Percentiles rank a stretch among this genome's conserved stretches.
Evolutionary conservation across 2,329 filamentous ascomycete species (phyloP).

Genomic region (Fusarium multiceps): DNA sequence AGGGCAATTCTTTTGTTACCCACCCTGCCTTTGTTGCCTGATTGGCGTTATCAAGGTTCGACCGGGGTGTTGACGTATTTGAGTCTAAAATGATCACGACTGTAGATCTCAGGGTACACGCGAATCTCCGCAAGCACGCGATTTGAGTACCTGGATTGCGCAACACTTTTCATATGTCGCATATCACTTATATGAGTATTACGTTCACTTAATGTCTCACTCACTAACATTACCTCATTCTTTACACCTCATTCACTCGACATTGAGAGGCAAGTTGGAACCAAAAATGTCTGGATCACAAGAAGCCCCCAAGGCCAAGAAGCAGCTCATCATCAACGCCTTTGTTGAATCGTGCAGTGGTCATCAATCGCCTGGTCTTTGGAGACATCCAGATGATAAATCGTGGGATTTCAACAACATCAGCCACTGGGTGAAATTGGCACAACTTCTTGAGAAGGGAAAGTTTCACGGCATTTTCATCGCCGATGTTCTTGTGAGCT

Average conservation of each 20-base stretch:
- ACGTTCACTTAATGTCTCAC: neutral
- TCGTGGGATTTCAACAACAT: slow-evolving; percentile 71
- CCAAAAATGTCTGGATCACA: neutral
- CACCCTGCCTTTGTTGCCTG: neutral
- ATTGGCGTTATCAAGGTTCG: neutral
- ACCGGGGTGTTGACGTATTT: too few relatives aligned
- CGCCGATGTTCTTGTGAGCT: slow-evolving; percentile 66
- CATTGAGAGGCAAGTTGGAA: neutral
- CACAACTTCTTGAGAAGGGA: slow-evolving; percentile 68
- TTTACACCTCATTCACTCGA: neutral
- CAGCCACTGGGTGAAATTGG: slow-evolving; percentile 70
- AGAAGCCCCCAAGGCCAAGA: neutral
- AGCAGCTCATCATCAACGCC: neutral
- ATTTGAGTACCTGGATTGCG: neutral
- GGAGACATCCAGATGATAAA: slow-evolving; percentile 73
- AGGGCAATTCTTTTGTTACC: too few relatives aligned
- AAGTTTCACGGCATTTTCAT: slow-evolving; percentile 76
- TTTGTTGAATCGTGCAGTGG: slow-evolving; percentile 46
- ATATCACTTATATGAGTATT: neutral
- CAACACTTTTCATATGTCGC: neutral
- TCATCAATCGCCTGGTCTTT: slow-evolving; percentile 60
- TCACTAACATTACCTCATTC: neutral
- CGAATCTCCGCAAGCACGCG: neutral
- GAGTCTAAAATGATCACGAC: too few relatives aligned
- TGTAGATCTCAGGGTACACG: neutral